Evolutionary conservation across 108 stramenopile species (phyloP).

Genomic region (Discostella pseudostelligera): DNA sequence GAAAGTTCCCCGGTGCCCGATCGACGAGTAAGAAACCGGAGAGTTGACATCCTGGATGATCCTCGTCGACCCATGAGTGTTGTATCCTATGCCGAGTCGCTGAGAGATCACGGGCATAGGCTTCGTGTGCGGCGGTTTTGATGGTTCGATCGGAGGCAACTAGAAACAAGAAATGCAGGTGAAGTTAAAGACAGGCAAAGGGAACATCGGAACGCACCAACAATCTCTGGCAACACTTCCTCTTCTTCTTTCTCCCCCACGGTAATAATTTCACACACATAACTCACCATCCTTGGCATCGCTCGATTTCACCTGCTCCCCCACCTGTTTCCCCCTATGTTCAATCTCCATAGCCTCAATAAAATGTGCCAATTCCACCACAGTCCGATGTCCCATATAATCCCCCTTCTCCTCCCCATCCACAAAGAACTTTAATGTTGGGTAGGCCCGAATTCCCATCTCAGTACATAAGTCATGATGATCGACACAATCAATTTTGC

Average conservation of each 20-base stretch:
- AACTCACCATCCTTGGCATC: constrained; percentile 39
- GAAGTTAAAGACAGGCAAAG: no score
- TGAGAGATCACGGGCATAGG: constrained; percentile 33
- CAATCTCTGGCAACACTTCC: no score
- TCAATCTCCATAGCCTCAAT: constrained; percentile 62
- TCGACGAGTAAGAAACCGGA: constrained; percentile 79
- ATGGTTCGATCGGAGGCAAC: constrained; percentile 32
- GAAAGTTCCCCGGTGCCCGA: constrained; percentile 97
- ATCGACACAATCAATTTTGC: constrained; percentile 89
- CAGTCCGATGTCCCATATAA: constrained; percentile 81
- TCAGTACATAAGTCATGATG: constrained; percentile 70
- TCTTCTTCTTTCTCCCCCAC: not conserved
- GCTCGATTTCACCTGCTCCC: constrained; percentile 33
- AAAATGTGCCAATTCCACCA: constrained; percentile 74
- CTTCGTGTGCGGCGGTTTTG: constrained; percentile 32
- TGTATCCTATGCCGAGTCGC: constrained; percentile 34
- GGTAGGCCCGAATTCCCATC: constrained; percentile 85
- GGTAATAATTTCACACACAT: not conserved
- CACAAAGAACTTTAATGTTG: constrained; percentile 87
- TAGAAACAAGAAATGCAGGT: no score
- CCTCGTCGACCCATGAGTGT: constrained; percentile 50
- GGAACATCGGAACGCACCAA: no score
- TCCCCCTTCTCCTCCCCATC: constrained; percentile 68
- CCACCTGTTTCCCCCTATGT: constrained; percentile 47
- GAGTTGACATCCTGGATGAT: constrained; percentile 87